phyloP scores from a whole-genome alignment of 2,329 filamentous ascomycete genomes.

The Colletotrichum sp. region DNA sequence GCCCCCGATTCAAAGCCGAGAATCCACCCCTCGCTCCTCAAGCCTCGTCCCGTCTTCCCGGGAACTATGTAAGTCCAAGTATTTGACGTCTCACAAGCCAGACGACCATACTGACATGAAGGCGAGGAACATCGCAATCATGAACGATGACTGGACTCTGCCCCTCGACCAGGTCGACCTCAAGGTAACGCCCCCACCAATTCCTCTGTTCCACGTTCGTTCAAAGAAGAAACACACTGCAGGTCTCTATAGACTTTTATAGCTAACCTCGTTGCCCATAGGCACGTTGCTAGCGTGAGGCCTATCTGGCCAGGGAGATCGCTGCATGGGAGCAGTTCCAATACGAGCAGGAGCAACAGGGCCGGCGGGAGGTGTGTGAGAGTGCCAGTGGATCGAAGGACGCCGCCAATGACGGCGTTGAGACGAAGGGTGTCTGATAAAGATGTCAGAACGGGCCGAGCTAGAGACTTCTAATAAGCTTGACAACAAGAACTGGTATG shows the following conservation, averaged over 20 bases:
- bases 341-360: not conserved
- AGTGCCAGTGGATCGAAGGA: rapidly evolving
- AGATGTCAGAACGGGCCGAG: rapidly evolving
- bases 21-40: rapidly evolving
- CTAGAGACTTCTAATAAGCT: rapidly evolving
- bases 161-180: not conserved
- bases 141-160: not conserved
- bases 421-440: not conserved
- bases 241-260: rapidly evolving
- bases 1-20: rapidly evolving
- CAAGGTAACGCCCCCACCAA: not conserved
- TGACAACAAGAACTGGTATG: not conserved
- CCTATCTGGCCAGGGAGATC: not conserved
- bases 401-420: not conserved
- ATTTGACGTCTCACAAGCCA: too few relatives aligned
- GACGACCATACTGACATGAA: too few relatives aligned
- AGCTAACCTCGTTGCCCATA: rapidly evolving
- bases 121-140: not conserved
- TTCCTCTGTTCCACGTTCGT: not conserved
- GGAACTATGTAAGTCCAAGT: not conserved
- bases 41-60: not conserved
- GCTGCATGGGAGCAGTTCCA: not conserved
- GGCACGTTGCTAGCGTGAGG: not conserved
- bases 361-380: rapidly evolving
- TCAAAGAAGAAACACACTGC: not conserved